Evolutionary conservation across 2,329 filamentous ascomycete species (phyloP).

Genomic region (Chaetomiaceae sp.): DNA sequence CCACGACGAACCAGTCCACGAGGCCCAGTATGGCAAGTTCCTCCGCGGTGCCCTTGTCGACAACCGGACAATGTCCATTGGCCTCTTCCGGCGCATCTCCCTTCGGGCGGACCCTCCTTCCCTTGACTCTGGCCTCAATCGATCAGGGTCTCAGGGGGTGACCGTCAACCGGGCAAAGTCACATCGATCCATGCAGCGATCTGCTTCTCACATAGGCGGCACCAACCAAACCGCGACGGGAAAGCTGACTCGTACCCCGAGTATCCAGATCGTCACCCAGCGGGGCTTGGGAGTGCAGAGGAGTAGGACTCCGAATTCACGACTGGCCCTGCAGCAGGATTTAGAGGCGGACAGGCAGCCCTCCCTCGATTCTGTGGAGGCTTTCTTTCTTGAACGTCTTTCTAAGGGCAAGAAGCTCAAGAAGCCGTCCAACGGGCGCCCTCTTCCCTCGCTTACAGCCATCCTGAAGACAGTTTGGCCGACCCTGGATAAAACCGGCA

Average conservation of each 20-base stretch:
- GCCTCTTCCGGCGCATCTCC: conserved; percentile 17
- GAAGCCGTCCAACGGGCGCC: conserved; percentile 3
- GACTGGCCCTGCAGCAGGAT: conserved; percentile 2
- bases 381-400: conserved; percentile 24
- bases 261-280: conserved; percentile 19
- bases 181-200: neutral
- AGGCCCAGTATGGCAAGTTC: conserved; percentile 16
- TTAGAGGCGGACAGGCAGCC: neutral
- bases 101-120: neutral
- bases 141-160: neutral
- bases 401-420: conserved; percentile 21
- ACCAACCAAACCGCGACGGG: neutral
- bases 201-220: neutral
- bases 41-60: conserved; percentile 12
- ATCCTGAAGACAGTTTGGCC: conserved; percentile 70
- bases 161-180: neutral
- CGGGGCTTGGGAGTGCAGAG: conserved; percentile 19
- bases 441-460: conserved; percentile 37
- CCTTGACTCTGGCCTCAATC: neutral
- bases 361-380: conserved; percentile 22
- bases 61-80: conserved; percentile 10
- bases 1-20: conserved; percentile 8
- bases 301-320: conserved; percentile 16
- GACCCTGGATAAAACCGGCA: conserved; percentile 47
- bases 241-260: neutral